phyloP scores from a whole-genome alignment of 768 basidiomycete species.

The Collybia sp. region DNA sequence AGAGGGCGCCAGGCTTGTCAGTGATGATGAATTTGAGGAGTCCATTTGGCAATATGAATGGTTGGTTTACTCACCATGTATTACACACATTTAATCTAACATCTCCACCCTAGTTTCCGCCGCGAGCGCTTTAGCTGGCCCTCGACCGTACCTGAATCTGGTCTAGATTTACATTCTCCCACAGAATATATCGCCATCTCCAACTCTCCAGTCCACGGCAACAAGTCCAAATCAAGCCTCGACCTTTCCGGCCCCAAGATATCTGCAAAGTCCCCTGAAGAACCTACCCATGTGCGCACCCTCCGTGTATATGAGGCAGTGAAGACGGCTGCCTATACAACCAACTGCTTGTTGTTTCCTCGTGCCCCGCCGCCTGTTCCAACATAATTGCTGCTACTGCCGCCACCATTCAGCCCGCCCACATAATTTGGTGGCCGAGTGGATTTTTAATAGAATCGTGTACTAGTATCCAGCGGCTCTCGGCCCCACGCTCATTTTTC shows the following conservation, averaged over 20 bases:
- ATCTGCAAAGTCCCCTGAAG: conserved; percentile 9
- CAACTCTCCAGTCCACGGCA: conserved; percentile 6
- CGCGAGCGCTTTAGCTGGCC: conserved; percentile 70
- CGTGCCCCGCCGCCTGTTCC: conserved; percentile 12
- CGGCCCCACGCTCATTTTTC: no score
- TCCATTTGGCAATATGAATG: conserved; percentile 55
- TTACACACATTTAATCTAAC: conserved; percentile 7
- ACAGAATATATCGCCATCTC: conserved; percentile 4
- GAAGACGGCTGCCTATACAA: conserved; percentile 25
- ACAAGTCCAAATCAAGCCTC: conserved; percentile 12
- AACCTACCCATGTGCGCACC: conserved; percentile 39
- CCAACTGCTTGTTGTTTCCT: conserved; percentile 13
- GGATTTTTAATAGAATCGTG: no score
- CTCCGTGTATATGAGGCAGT: conserved; percentile 48
- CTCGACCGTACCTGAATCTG: conserved; percentile 31
- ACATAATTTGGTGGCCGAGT: neutral
- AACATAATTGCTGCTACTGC: no score
- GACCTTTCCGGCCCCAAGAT: conserved; percentile 1
- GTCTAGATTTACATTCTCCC: conserved; percentile 15
- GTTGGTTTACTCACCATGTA: conserved; percentile 26
- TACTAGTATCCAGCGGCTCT: no score
- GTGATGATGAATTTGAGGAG: conserved; percentile 32
- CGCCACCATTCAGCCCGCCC: neutral
- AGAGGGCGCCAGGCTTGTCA: conserved; percentile 27
- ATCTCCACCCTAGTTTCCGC: conserved; percentile 47